Evolutionary conservation across 2,329 filamentous ascomycete genomes (phyloP).

Genomic region (Penicillium sp.): DNA sequence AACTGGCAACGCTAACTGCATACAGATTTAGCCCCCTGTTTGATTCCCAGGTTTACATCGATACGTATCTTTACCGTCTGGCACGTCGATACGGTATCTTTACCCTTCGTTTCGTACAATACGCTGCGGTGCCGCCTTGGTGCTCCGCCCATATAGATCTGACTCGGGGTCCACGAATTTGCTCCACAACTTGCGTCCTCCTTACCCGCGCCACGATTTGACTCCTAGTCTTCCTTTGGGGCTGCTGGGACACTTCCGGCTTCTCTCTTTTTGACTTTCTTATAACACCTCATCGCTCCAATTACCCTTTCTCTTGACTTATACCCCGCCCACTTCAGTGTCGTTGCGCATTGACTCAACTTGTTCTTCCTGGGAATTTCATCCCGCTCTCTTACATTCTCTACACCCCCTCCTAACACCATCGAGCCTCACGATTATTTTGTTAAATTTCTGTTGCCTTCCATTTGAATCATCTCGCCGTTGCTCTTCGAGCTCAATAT

Average conservation of each 20-base stretch:
- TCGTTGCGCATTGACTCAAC: not conserved
- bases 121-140: not conserved
- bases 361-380: not conserved
- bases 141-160: constrained; percentile 2
- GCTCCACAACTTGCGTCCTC: not conserved
- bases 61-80: constrained; percentile 7
- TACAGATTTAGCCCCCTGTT: not conserved
- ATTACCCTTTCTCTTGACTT: not conserved
- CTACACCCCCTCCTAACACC: not conserved
- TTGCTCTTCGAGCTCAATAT: not conserved
- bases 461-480: not conserved
- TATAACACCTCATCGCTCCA: not conserved
- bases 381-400: not conserved
- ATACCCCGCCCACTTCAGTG: not conserved
- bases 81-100: constrained; percentile 1
- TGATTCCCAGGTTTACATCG: not conserved
- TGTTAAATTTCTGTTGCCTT: not conserved
- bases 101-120: constrained; percentile 4
- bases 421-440: not conserved
- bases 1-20: not conserved
- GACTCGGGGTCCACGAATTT: not conserved
- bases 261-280: not conserved
- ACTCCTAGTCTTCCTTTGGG: not conserved
- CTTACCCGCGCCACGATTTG: not conserved
- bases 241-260: not conserved